Evolutionary conservation across 139 green algal genomes (phyloP).

Genomic region (Chlorella sp.): DNA sequence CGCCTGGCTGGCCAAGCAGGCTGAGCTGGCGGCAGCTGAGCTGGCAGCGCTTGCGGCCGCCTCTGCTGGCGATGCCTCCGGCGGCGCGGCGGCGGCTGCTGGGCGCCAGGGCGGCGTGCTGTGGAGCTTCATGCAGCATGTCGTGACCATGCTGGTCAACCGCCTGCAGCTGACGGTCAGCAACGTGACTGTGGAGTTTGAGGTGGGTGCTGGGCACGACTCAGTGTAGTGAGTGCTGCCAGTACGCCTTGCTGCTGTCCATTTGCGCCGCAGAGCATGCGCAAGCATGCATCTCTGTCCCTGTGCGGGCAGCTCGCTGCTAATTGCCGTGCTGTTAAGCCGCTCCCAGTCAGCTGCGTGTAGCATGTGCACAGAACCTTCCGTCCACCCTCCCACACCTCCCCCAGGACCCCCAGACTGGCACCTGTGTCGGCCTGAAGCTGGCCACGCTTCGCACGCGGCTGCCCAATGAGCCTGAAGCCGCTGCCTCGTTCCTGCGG

Average conservation of each 20-base stretch:
- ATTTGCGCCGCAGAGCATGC: too few relatives aligned
- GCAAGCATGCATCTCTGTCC: too few relatives aligned
- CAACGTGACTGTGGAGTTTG: constrained; percentile 74
- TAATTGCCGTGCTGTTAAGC: too few relatives aligned
- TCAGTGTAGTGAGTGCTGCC: background rate
- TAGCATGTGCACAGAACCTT: too few relatives aligned
- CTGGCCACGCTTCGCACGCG: constrained; percentile 38
- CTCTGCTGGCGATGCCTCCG: constrained; percentile 17
- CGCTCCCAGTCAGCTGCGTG: too few relatives aligned
- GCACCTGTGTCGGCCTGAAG: constrained; percentile 21
- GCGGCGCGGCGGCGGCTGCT: constrained; percentile 27
- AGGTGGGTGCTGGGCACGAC: constrained; percentile 48
- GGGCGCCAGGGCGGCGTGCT: constrained; percentile 29
- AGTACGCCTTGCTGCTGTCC: background rate
- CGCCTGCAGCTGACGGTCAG: constrained; percentile 77
- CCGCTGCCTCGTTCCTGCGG: background rate
- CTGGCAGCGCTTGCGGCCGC: constrained; percentile 37
- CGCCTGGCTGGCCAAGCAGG: constrained; percentile 77
- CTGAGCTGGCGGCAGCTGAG: constrained; percentile 79
- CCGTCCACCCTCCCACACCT: too few relatives aligned
- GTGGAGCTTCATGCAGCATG: constrained; percentile 61
- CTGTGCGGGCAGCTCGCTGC: too few relatives aligned
- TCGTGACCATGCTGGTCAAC: constrained; percentile 71
- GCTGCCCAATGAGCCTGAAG: background rate
- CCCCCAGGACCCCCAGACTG: constrained; percentile 29